Evolutionary conservation across 352 stramenopile genomes (phyloP), one percentile per base, ranked within the genome.

Genomic region (Paralagenidium karlingii): DNA sequence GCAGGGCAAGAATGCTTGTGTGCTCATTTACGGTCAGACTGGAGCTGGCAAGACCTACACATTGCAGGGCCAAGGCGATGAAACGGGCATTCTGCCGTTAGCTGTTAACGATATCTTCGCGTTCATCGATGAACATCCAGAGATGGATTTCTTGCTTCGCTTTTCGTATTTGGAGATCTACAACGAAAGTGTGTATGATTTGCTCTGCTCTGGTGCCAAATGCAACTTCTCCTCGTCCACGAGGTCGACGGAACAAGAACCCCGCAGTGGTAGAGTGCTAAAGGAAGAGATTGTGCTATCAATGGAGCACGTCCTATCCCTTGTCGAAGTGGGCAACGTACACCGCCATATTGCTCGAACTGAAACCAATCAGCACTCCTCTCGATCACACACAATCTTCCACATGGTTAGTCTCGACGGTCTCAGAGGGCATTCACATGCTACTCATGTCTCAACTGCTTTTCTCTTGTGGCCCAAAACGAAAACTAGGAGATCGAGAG

Each of bases 111-210:
- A 94, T 47, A 86, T 90, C 42, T 96, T 96, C 53, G 53, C 63
- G 20, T 70, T 86, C 45, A 82, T 96, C 38, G 57, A 63, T 24
- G 46, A 52, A 15, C 64, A 71, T 34, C 43, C 53, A 11, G 64
- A 65, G 18, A 63, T 68, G 44, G 69, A 84, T 37, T 84, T 81
- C 32, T 55, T 85, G 30, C 34, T 85, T 33, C 66, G 70, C 3
- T 79, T 98, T 60, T 97, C 84, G 41, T 98, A 97, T 57, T 64
- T 98, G 18, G 94, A 99, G 61, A 96, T 98, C 49, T 98, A 99
- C 73, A 98, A 98, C 51, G 95, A 99, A 44, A 69, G 95, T 26
- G 82, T 98, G 16, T 96, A 95, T 51, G 95, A 99, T 57, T 60
- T 99, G n/a, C 63, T 98, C 8, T 75, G 73, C 3, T 58, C 60